Percentiles rank a stretch among this genome's conserved stretches.
phyloP scores from a whole-genome alignment of 768 basidiomycete genomes.

The Lentinula sp. region DNA sequence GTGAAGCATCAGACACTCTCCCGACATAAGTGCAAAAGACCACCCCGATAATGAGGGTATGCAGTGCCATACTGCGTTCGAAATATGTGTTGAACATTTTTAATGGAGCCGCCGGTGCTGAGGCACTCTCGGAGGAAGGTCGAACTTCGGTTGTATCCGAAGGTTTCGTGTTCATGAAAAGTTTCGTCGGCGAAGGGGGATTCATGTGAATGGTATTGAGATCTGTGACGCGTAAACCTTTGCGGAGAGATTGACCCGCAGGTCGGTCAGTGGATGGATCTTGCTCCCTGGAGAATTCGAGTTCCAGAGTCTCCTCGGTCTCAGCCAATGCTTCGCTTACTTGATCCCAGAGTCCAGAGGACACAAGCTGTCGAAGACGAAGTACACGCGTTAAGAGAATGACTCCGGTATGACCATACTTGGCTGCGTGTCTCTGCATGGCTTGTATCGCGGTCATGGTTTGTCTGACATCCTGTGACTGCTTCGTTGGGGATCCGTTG shows the following conservation, averaged over 20 bases:
- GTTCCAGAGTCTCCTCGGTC: constrained; percentile 45
- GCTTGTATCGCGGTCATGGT: constrained; percentile 26
- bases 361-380: constrained; percentile 50
- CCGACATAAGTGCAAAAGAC: constrained; percentile 60
- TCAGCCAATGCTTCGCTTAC: constrained; percentile 40
- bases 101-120: constrained; percentile 8
- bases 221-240: neutral
- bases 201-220: constrained; percentile 1
- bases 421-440: constrained; percentile 23
- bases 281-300: constrained; percentile 21
- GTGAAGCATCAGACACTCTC: constrained; percentile 36
- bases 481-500: constrained; percentile 6
- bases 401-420: constrained; percentile 34
- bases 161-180: neutral
- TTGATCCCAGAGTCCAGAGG: constrained; percentile 47
- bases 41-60: constrained; percentile 57
- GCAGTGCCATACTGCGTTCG: constrained; percentile 40
- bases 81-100: constrained; percentile 17
- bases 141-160: neutral
- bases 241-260: neutral
- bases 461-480: constrained; percentile 19
- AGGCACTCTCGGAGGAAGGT: constrained; percentile 2
- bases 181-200: constrained; percentile 5
- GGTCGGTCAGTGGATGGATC: constrained; percentile 12
- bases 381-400: constrained; percentile 47